Conservation (phyloP, 257 asterid genomes). For the Gentiana macrophylla region DNA sequence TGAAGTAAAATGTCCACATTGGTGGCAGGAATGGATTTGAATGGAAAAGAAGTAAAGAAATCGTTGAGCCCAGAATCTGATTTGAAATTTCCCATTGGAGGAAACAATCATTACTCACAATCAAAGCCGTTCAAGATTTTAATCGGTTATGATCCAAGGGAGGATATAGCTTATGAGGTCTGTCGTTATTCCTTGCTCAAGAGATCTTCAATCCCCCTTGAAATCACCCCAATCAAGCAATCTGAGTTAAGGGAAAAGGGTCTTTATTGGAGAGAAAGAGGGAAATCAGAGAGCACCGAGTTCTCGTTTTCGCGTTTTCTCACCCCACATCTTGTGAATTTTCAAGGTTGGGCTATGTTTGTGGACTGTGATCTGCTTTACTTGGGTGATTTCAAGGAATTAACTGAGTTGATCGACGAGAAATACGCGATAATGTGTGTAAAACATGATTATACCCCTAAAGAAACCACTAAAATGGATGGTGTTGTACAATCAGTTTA, state of each 20-base stretch:
- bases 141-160: slow-evolving; percentile 72
- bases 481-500: slow-evolving; percentile 78
- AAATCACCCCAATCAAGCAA: slow-evolving; percentile 64
- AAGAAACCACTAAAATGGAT: slow-evolving; percentile 82
- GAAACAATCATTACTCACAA: neutral
- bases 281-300: slow-evolving; percentile 77
- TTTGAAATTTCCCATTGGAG: slow-evolving; percentile 3
- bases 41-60: slow-evolving; percentile 8
- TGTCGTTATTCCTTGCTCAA: slow-evolving; percentile 54
- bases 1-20: slow-evolving; percentile 14
- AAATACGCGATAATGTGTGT: slow-evolving; percentile 78
- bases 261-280: slow-evolving; percentile 73
- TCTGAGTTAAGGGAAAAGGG: slow-evolving; percentile 53
- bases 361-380: slow-evolving; percentile 83
- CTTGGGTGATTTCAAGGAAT: slow-evolving; percentile 53
- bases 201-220: slow-evolving; percentile 70
- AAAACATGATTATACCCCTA: slow-evolving; percentile 77
- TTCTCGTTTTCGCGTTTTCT: slow-evolving; percentile 72
- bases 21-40: slow-evolving; percentile 13
- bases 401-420: slow-evolving; percentile 49
- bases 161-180: slow-evolving; percentile 76
- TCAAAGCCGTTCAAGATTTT: slow-evolving; percentile 42
- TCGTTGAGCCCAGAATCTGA: slow-evolving; percentile 5
- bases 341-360: slow-evolving; percentile 85
- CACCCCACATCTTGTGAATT: slow-evolving; percentile 55